Conservation (phyloP, 1,284 basidiomycete genomes). For the Sphaerobolus stellatus region DNA sequence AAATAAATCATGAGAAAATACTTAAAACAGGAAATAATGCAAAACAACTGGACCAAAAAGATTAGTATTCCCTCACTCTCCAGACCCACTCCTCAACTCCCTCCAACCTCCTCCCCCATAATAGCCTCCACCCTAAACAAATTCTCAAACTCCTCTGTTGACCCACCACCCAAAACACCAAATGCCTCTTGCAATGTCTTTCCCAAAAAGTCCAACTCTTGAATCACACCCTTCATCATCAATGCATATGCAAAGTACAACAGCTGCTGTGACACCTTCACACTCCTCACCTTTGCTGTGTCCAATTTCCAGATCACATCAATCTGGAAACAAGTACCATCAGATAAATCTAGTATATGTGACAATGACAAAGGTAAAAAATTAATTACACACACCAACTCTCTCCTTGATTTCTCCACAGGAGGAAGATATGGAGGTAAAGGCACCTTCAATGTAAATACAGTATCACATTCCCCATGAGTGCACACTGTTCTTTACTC, state of each 20-base stretch:
- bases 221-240: slow-evolving; percentile 89
- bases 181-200: slow-evolving; percentile 80
- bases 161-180: slow-evolving; percentile 77
- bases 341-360: too few relatives aligned
- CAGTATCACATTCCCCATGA: slow-evolving; percentile 92
- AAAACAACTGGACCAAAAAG: too few relatives aligned
- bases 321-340: slow-evolving; percentile 46
- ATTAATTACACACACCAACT: slow-evolving; percentile 66
- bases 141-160: slow-evolving; percentile 65
- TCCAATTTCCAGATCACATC: slow-evolving; percentile 81
- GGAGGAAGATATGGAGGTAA: slow-evolving; percentile 94
- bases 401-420: slow-evolving; percentile 77
- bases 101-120: slow-evolving; percentile 3
- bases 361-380: neutral
- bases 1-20: too few relatives aligned
- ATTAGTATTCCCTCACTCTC: too few relatives aligned
- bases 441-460: slow-evolving; percentile 89
- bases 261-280: slow-evolving; percentile 76
- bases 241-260: slow-evolving; percentile 93
- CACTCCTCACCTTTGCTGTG: slow-evolving; percentile 75
- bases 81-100: too few relatives aligned
- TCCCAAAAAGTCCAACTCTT: slow-evolving; percentile 81
- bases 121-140: slow-evolving; percentile 42
- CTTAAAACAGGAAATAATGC: too few relatives aligned
- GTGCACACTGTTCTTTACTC: slow-evolving; percentile 81